A percentile compares a stretch with the other conserved stretches of the same genome.
Conservation (phyloP, 2,329 filamentous ascomycete species). For the Raffaelea albimanens region DNA sequence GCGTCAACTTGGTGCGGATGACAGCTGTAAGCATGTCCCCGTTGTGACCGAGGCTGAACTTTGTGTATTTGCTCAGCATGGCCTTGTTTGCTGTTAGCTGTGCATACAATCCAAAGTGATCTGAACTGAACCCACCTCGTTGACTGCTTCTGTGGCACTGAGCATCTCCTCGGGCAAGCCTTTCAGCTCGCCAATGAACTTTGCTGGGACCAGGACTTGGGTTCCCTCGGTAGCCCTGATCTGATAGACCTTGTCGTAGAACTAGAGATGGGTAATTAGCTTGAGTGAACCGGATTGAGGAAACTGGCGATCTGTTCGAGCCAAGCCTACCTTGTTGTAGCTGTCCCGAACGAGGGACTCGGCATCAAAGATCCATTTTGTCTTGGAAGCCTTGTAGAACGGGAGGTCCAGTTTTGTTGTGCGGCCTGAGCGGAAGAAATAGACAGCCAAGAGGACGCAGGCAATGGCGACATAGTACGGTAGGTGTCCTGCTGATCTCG, state of each 20-base stretch:
- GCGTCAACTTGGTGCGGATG: constrained; percentile 35
- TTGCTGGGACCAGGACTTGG: constrained; percentile 36
- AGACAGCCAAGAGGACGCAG: constrained; percentile 25
- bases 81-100: constrained; percentile 22
- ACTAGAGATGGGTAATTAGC: too few species aligned
- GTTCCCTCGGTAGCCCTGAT: constrained; percentile 41
- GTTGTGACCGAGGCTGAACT: constrained; percentile 37
- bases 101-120: background rate
- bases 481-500: constrained; percentile 21
- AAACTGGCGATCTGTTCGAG: too few species aligned
- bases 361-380: constrained; percentile 42
- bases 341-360: constrained; percentile 38
- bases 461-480: constrained; percentile 32
- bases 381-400: constrained; percentile 37
- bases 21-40: constrained; percentile 33
- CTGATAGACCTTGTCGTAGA: constrained; percentile 38
- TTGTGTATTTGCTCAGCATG: constrained; percentile 40
- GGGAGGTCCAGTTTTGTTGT: constrained; percentile 25
- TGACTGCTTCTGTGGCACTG: constrained; percentile 39
- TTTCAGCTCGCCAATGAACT: constrained; percentile 35
- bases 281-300: too few species aligned
- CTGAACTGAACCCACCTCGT: constrained; percentile 27
- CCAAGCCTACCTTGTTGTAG: too few species aligned
- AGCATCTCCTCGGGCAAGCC: constrained; percentile 37
- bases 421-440: constrained; percentile 26